These are phyloP conservation scores for Botrytis galanthina DNA, from an alignment of 2,329 filamentous ascomycete genomes.

Conservation along the genomic window DNA sequence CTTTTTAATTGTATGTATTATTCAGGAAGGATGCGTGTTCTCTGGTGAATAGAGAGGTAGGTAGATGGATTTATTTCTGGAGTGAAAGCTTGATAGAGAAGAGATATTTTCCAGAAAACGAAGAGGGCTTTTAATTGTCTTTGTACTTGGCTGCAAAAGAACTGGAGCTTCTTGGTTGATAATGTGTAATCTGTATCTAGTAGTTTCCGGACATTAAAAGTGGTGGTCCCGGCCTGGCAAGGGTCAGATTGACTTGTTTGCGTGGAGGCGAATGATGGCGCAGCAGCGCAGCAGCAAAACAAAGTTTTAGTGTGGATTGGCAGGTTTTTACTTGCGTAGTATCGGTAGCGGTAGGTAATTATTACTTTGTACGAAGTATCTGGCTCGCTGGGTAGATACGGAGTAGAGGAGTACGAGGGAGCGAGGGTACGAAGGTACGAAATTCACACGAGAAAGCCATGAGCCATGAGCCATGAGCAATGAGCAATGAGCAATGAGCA, in stretches of 20 bases:
- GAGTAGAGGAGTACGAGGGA: neutral
- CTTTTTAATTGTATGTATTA: neutral
- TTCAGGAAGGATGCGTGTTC: neutral
- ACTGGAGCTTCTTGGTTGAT: slow-evolving; percentile 14
- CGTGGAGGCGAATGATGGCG: slow-evolving; percentile 9
- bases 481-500: neutral
- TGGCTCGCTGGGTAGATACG: no score
- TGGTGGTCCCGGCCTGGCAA: slow-evolving; percentile 1
- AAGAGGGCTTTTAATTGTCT: neutral
- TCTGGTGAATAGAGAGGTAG: neutral
- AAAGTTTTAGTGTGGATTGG: neutral
- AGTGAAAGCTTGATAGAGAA: neutral
- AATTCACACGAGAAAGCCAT: neutral
- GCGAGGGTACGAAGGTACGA: neutral
- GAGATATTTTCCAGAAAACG: neutral
- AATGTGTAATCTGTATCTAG: slow-evolving; percentile 2
- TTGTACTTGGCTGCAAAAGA: slow-evolving; percentile 13
- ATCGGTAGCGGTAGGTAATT: no score
- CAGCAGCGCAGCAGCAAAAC: slow-evolving; percentile 7
- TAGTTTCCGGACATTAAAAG: slow-evolving; percentile 15
- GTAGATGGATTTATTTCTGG: neutral
- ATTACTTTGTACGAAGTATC: no score
- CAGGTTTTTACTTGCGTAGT: neutral
- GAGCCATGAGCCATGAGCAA: neutral
- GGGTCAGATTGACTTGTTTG: neutral